Conservation (phyloP, 2,329 filamentous ascomycete genomes). For the Fusarium goolgardi region DNA sequence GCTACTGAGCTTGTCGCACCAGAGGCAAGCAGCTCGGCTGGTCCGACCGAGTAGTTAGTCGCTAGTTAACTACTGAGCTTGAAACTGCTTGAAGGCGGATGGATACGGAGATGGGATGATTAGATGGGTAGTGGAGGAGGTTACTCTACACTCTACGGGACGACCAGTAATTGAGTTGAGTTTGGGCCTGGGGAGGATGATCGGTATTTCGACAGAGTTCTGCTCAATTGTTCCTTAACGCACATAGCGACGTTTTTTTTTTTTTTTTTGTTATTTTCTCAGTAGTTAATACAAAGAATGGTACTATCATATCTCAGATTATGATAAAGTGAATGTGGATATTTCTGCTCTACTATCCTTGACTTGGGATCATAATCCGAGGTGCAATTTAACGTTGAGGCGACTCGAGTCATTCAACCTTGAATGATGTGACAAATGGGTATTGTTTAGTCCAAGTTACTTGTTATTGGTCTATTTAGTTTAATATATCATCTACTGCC, state of each 20-base stretch:
- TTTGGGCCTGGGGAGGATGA: neutral
- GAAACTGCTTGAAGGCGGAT: neutral
- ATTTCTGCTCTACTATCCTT: neutral
- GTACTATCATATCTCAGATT: neutral
- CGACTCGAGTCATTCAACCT: constrained; percentile 1
- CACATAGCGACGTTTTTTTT: neutral
- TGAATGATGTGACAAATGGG: neutral
- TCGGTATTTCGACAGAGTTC: neutral
- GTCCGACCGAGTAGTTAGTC: neutral
- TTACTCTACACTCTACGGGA: neutral
- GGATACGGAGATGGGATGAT: neutral
- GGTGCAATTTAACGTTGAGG: constrained; percentile 18
- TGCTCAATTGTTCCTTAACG: neutral
- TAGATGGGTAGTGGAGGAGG: neutral
- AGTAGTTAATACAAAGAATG: constrained; percentile 12
- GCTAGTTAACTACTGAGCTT: neutral
- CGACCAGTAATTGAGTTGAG: constrained; percentile 1
- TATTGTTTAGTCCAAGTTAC: neutral
- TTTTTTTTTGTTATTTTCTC: neutral
- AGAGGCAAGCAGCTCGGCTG: constrained; percentile 24
- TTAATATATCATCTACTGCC: neutral
- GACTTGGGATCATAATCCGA: constrained; percentile 7
- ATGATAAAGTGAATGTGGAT: constrained; percentile 10
- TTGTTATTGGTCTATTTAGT: neutral
- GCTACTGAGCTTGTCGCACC: constrained; percentile 36